phyloP scores from a whole-genome alignment of 495 filamentous ascomycete species.

The Haplographium delicatum region DNA sequence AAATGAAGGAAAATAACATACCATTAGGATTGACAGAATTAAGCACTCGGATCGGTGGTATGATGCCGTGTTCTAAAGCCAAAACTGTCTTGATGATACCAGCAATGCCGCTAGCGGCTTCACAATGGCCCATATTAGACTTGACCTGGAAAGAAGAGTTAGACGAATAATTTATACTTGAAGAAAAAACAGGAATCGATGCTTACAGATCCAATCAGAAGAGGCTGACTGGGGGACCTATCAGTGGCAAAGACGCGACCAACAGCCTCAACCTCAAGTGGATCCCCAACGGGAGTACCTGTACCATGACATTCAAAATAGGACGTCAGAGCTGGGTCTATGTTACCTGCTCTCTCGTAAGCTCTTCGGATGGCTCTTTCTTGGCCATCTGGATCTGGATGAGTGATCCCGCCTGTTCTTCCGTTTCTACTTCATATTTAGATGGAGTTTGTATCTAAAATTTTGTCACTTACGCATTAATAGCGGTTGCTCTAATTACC shows the following conservation, averaged over 20 bases:
- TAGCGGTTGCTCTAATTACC: slow-evolving; percentile 52
- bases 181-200: no score
- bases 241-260: background rate
- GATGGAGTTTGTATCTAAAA: no score
- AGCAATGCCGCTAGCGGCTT: slow-evolving; percentile 51
- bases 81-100: slow-evolving; percentile 52
- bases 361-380: slow-evolving; percentile 44
- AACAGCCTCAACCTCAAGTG: slow-evolving; percentile 27
- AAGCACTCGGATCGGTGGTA: slow-evolving; percentile 38
- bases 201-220: slow-evolving; percentile 41
- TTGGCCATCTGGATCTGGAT: slow-evolving; percentile 52
- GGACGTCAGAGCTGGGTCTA: slow-evolving; percentile 31
- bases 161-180: no score
- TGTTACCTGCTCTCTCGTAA: slow-evolving; percentile 41
- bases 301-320: slow-evolving; percentile 39
- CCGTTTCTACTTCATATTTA: slow-evolving; percentile 65
- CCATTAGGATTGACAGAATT: slow-evolving; percentile 26
- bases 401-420: slow-evolving; percentile 49
- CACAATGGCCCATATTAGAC: slow-evolving; percentile 36
- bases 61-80: slow-evolving; percentile 49
- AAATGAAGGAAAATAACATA: no score
- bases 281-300: slow-evolving; percentile 48
- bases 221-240: slow-evolving; percentile 19
- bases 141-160: no score
- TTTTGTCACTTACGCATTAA: no score